Evolutionary conservation across 768 basidiomycete species (phyloP), one percentile per base, ranked within the genome.

Genomic region (Calocybe gangraenosa): DNA sequence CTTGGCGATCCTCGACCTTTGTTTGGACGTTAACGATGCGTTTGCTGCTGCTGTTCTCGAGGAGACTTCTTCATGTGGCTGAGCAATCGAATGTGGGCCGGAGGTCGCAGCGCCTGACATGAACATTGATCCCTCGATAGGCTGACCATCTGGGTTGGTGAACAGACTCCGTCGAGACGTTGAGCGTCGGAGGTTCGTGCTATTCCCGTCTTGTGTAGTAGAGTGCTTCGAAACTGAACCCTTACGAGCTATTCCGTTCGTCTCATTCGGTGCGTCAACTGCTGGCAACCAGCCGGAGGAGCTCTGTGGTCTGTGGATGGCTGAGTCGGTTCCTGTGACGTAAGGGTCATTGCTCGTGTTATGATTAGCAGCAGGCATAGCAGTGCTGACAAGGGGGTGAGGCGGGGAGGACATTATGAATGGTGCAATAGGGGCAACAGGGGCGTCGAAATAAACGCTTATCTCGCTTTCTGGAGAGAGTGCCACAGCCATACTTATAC

Each of bases 31-130:
- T 50, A 84, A 57, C 2, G 61, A 63, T 13, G 60, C 63, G 21
- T 83, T 76, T 0, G 81, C 82, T 11, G 63, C 67, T 7, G 64
- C 60, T n/a, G 65, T 64, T 15, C 82, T 66, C 15, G 37, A 42
- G n/a, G 67, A 60, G 10, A 75, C 49, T 14, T 66, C 64, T 4
- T 69, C 63, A 44, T 76, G 71, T 2, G 67, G 55, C 15, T 67
- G 64, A 2, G 71, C 69, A 14, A 65, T 64, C 2, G 75, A 67
- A 15, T 62, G 58, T 0, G 78, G 76, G 4, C 77, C 76, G 0
- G 71, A 71, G 3, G 73, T 74, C 1, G 75, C 76, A 7, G 79
- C 75, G 1, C 81, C 82, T 36, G 71, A 69, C 20, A 70, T 70
- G 56, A 84, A 81, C 3, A 76, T 64, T 13, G 65, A 65, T 4